Base-by-base conservation (phyloP, 441 rosid species). In the Pelargonium myrrhifolium region DNA sequence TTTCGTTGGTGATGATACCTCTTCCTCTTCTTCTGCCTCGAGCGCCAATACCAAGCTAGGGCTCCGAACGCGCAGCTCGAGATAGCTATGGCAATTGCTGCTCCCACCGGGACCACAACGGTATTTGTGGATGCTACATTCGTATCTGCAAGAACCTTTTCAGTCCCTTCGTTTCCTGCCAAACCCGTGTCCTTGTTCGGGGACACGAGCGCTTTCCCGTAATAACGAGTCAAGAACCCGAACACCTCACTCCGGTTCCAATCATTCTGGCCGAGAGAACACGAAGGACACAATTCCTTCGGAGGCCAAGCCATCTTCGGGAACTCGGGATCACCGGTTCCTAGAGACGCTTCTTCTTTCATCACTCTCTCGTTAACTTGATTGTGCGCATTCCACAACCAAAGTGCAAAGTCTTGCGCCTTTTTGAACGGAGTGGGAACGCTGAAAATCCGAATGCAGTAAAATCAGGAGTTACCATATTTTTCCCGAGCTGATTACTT, bases 1-100 rank as follows among this genome's bases (percentile, higher is more conserved):
- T 85, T 88, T 68, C 83, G 91, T 69, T 89, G 91, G 79, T 84
- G 87, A 80, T 76, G 74, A 81, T 90, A 94, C n/a, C n/a, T n/a
- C 99, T 91, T 94, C 70, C 91, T 86, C 77, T 81, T 94, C 92
- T 94, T 94, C 87, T 94, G 97, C 72, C 75, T 96, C 8, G 96
- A 86, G 20, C 99, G 92, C 97, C 99, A 94, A 84, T 86, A 94
- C 82, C 97, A 94, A 9, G 99, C 97, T 9, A 94, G 96, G 0
- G 93, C 99, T 69, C 99, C 97, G 70, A 94, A 94, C 40, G 97
- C 97, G 78, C 97, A 89, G 85, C 97, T 94, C 62, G 96, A 94
- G 10, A 94, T 69, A 22, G 97, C 97, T 64, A 94, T 89, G 11
- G 97, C 99, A 82, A 94, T 77, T 15, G 97, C 99, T 53, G 97